Percentiles rank a stretch among this genome's conserved stretches.
Evolutionary conservation across 805 yeast genomes (phyloP).

Genomic region (Candida pseudofarinosa): DNA sequence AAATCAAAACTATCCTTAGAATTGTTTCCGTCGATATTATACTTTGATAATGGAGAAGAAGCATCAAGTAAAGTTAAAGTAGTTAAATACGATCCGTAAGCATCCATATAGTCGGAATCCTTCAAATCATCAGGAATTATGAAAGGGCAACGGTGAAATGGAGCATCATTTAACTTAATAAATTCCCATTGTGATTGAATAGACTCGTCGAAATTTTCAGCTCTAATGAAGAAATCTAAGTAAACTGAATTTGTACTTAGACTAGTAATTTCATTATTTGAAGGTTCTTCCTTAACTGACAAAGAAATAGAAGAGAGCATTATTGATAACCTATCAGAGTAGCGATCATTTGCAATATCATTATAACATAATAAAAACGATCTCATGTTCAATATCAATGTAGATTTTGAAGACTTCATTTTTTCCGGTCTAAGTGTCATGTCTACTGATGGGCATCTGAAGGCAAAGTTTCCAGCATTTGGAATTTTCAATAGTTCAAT

Average conservation of each 20-base stretch:
- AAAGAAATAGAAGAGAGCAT: conserved; percentile 41
- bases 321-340: conserved; percentile 48
- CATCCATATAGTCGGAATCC: conserved; percentile 43
- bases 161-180: conserved; percentile 68
- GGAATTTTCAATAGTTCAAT: conserved; percentile 51
- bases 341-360: conserved; percentile 68
- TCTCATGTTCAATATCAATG: conserved; percentile 13
- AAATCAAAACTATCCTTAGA: background rate
- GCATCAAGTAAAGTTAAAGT: conserved; percentile 62
- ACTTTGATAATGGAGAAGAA: conserved; percentile 53
- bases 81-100: conserved; percentile 51
- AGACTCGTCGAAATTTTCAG: conserved; percentile 43
- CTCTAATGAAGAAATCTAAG: conserved; percentile 57
- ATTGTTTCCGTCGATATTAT: conserved; percentile 8
- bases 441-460: conserved; percentile 47
- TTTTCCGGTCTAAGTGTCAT: conserved; percentile 29
- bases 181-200: conserved; percentile 59
- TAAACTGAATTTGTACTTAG: conserved; percentile 52
- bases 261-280: conserved; percentile 26
- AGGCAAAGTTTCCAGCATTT: conserved; percentile 66
- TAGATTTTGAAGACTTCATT: conserved; percentile 1
- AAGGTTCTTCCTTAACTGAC: conserved; percentile 31
- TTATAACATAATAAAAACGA: conserved; percentile 43
- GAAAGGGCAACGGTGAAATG: conserved; percentile 77
- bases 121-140: conserved; percentile 51